A percentile compares a stretch with the other conserved stretches of the same genome.
Conservation (phyloP, 176 grass and related monocot genomes). For the Puya raimondii region DNA sequence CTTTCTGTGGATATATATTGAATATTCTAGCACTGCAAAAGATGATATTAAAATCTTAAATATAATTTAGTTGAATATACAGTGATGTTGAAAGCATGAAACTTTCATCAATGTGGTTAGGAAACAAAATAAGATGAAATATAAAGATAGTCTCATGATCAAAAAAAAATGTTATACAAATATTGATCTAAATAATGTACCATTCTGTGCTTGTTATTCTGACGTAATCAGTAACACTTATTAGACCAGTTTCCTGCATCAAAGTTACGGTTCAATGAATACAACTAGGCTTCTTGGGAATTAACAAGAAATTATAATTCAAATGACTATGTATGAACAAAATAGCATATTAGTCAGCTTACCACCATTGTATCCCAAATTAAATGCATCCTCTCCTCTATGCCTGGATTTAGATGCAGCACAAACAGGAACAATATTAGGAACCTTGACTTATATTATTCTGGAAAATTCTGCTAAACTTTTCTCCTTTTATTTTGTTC, state of each 20-base stretch:
- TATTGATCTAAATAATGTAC: conserved; percentile 26
- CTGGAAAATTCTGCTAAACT: too few relatives aligned
- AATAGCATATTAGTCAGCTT: conserved; percentile 19
- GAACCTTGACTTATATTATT: neutral
- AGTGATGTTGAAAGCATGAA: neutral
- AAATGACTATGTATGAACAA: neutral
- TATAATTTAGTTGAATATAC: neutral
- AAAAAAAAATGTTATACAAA: neutral
- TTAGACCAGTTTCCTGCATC: conserved; percentile 62
- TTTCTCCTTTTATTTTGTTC: too few relatives aligned
- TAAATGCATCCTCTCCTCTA: conserved; percentile 95
- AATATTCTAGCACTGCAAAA: conserved; percentile 80
- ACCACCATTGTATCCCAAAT: conserved; percentile 97
- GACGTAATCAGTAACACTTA: conserved; percentile 77
- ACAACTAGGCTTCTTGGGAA: neutral
- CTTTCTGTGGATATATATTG: conserved; percentile 87
- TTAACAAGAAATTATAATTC: neutral
- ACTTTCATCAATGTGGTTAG: neutral
- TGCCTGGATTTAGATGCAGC: conserved; percentile 37
- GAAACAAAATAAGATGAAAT: neutral
- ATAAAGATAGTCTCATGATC: neutral
- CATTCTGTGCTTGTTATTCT: conserved; percentile 85
- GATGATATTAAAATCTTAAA: neutral
- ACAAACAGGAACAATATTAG: conserved; percentile 15
- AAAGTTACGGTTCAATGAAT: neutral